Conservation (phyloP, 495 filamentous ascomycete species). For the Aspergillus kassunensis region DNA sequence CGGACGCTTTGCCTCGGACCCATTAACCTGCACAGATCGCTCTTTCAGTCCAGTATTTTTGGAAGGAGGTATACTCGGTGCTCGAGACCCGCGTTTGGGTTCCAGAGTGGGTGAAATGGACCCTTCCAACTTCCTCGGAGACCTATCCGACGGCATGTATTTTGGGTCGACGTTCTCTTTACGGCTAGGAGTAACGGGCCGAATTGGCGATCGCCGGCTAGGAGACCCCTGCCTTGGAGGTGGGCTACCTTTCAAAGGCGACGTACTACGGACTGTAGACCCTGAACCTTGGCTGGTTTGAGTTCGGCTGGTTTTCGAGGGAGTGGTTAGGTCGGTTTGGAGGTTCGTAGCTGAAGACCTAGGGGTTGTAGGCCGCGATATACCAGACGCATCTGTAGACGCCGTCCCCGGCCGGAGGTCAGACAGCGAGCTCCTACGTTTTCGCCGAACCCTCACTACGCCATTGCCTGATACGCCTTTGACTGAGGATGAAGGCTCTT, state of each 20-base stretch:
- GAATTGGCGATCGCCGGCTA: slow-evolving; percentile 36
- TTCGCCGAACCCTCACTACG: slow-evolving; percentile 55
- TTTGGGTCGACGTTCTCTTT: slow-evolving; percentile 53
- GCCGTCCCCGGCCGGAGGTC: slow-evolving; percentile 68
- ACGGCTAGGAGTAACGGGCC: slow-evolving; percentile 46
- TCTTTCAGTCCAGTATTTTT: slow-evolving; percentile 48
- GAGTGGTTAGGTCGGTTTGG: slow-evolving; percentile 29
- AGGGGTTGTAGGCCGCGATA: slow-evolving; percentile 39
- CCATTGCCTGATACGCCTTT: slow-evolving; percentile 32
- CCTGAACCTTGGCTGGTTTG: slow-evolving; percentile 31
- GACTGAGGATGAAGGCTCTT: slow-evolving; percentile 34
- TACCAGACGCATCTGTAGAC: slow-evolving; percentile 29
- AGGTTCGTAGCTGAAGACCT: slow-evolving; percentile 25
- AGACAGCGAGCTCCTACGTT: slow-evolving; percentile 86
- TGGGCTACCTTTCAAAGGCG: slow-evolving; percentile 29
- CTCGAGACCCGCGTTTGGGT: slow-evolving; percentile 46
- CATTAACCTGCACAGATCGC: slow-evolving; percentile 44
- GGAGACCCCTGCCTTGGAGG: slow-evolving; percentile 33
- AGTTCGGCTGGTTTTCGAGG: slow-evolving; percentile 30
- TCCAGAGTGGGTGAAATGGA: slow-evolving; percentile 41
- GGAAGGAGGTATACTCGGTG: slow-evolving; percentile 49
- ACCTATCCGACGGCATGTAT: slow-evolving; percentile 28
- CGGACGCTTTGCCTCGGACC: slow-evolving; percentile 30
- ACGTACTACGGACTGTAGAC: slow-evolving; percentile 30
- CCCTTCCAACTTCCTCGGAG: slow-evolving; percentile 33